phyloP scores from a whole-genome alignment of 2,329 filamentous ascomycete species.

The Fusarium anguioides region DNA sequence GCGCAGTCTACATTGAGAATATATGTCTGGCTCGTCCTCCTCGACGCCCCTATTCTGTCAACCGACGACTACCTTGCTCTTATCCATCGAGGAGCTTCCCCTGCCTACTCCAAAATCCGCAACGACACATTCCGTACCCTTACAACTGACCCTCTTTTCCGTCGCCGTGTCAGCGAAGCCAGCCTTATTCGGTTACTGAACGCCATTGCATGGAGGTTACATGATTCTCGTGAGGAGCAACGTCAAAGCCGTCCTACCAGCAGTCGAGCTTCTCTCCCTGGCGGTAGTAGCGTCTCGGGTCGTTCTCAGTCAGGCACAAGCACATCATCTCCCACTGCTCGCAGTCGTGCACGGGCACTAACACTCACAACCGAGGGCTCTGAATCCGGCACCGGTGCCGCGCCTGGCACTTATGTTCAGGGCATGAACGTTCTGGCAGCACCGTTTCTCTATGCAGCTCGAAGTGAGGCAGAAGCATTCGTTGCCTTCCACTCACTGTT shows the following conservation, averaged over 20 bases:
- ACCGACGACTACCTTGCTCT: slow-evolving; percentile 91
- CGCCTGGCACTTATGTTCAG: slow-evolving; percentile 90
- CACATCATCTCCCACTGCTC: slow-evolving; percentile 58
- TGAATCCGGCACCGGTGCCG: slow-evolving; percentile 64
- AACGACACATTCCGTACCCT: slow-evolving; percentile 98
- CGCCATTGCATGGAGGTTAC: slow-evolving; percentile 91
- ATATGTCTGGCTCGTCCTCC: slow-evolving; percentile 94
- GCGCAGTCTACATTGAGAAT: slow-evolving; percentile 87
- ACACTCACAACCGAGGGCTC: slow-evolving; percentile 73
- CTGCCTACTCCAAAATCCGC: slow-evolving; percentile 95
- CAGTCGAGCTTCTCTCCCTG: slow-evolving; percentile 50
- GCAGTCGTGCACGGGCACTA: slow-evolving; percentile 65
- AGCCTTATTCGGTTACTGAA: slow-evolving; percentile 94
- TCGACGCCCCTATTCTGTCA: slow-evolving; percentile 84
- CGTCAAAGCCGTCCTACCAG: slow-evolving; percentile 55
- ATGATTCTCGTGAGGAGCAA: slow-evolving; percentile 75
- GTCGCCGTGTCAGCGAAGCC: slow-evolving; percentile 93
- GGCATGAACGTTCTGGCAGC: slow-evolving; percentile 99
- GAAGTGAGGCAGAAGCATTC: slow-evolving; percentile 95
- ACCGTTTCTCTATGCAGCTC: slow-evolving; percentile 92
- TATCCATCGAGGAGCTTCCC: slow-evolving; percentile 91
- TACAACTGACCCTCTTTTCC: slow-evolving; percentile 96
- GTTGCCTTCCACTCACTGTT: slow-evolving; percentile 89
- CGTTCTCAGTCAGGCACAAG: slow-evolving; percentile 53
- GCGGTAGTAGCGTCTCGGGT: slow-evolving; percentile 49